Base-by-base conservation (phyloP, 2,329 filamentous ascomycete genomes). In the Clonostachys byssicola region DNA sequence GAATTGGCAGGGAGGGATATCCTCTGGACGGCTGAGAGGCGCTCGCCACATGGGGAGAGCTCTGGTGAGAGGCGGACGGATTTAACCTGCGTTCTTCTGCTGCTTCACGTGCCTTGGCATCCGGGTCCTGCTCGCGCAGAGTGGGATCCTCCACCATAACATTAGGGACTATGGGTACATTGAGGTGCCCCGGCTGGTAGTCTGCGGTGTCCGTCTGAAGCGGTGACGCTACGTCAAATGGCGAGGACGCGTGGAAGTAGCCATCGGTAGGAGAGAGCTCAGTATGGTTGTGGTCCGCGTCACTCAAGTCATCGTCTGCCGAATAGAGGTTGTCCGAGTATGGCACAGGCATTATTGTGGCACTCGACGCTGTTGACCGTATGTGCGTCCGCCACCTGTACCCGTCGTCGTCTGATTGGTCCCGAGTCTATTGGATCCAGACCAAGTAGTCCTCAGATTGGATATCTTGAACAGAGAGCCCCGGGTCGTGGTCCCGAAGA, bases 211-310 rank as follows among this genome's bases (percentile, higher is more conserved):
- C 34, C 10, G 50, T 52, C 18, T 49, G 51, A 12, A 46, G 48
- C 23, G 54, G 58, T 49, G 60, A 55, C 49, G 56, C 52, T 12
- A 46, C 50, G 44, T 49, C 54, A 17, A 55, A 55, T 44, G 51
- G 51, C 47, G 63, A 66, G 30, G 68, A 68, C 58, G 65, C 62
- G 54, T 67, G 65, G 57, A 78, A 78, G 66, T 76, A 77, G 35
- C 74, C 75, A 50, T 79, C 72, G n/a, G 73, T 70, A 38, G 75
- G 75, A 33, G 74, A 78, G 47, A 76, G 61, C 39, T 63, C 61
- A 47, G 67, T 61, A 38, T 39, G 45, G 23, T 43, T 34, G 45
- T 47, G 20, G 8, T 49, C 51, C 17, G 67, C 55, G 38, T 67
- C 60, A 48, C 60, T 61, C 43, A 68, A 68, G 60, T 70, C 66